phyloP scores from a whole-genome alignment of 2,329 filamentous ascomycete genomes.

The Monosporascus sp. region DNA sequence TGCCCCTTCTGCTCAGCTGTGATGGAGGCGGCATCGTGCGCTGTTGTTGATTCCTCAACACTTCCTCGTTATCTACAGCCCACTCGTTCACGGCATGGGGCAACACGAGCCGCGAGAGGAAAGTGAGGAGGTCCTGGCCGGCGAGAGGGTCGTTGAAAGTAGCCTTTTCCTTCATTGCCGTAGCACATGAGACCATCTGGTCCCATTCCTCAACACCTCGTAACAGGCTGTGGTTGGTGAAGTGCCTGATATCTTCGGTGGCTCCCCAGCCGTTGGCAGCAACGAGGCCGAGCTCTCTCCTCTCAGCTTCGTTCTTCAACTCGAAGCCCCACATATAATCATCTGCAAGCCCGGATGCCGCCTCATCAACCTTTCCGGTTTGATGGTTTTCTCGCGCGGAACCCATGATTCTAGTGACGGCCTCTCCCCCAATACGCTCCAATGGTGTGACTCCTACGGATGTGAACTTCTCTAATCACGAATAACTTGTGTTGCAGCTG shows the following conservation, averaged over 20 bases:
- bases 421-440: too few relatives aligned
- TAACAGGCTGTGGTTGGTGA: conserved; percentile 23
- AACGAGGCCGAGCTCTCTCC: conserved; percentile 21
- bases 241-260: conserved; percentile 19
- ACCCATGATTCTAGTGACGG: too few relatives aligned
- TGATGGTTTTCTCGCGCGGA: background rate
- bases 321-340: conserved; percentile 30
- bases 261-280: conserved; percentile 19
- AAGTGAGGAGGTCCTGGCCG: conserved; percentile 22
- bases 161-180: conserved; percentile 18
- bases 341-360: conserved; percentile 10
- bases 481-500: too few relatives aligned
- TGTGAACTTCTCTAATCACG: too few relatives aligned
- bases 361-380: background rate
- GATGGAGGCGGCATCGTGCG: background rate
- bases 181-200: conserved; percentile 27
- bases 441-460: too few relatives aligned
- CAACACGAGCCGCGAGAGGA: conserved; percentile 12
- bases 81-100: background rate
- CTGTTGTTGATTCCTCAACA: background rate
- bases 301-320: conserved; percentile 17
- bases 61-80: background rate
- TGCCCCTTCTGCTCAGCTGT: conserved; percentile 5
- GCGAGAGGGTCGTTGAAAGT: conserved; percentile 14
- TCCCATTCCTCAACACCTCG: conserved; percentile 30